These are phyloP conservation scores for Penicillium robsamsonii DNA, from an alignment of 495 filamentous ascomycete species.

Conservation along the genomic window DNA sequence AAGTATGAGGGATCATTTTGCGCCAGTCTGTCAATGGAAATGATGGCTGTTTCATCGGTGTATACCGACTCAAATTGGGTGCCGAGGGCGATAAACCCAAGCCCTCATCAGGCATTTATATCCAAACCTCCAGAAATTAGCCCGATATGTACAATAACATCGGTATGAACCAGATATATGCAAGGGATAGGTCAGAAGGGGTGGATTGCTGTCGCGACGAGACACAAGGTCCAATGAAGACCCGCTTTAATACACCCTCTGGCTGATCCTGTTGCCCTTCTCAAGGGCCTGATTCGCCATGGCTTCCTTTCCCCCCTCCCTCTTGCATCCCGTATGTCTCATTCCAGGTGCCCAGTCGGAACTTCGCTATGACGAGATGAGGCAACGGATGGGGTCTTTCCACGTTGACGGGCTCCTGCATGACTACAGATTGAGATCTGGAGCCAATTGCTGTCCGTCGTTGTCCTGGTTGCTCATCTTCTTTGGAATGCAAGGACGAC, in stretches of 20 bases:
- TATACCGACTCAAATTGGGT: background rate
- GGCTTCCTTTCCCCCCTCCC: constrained; percentile 12
- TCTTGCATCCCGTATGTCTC: constrained; percentile 32
- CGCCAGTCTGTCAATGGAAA: background rate
- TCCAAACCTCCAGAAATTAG: constrained; percentile 1
- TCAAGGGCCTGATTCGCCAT: constrained; percentile 29
- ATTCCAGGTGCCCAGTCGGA: constrained; percentile 24
- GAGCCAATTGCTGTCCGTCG: constrained; percentile 20
- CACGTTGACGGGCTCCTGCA: constrained; percentile 31
- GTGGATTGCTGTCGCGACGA: constrained; percentile 29
- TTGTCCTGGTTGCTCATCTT: constrained; percentile 18
- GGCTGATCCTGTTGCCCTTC: constrained; percentile 28
- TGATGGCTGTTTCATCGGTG: background rate
- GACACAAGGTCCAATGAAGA: constrained; percentile 32
- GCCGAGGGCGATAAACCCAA: background rate
- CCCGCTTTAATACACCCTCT: constrained; percentile 28
- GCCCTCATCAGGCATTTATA: constrained; percentile 31
- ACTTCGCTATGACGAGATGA: constrained; percentile 24
- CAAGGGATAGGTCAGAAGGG: constrained; percentile 27
- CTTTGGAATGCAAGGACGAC: constrained; percentile 32
- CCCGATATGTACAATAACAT: constrained; percentile 4
- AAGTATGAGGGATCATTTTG: constrained; percentile 11
- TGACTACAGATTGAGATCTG: constrained; percentile 16
- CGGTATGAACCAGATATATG: constrained; percentile 23
- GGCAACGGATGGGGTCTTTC: constrained; percentile 20